Percentiles rank a stretch among this genome's conserved stretches.
These are phyloP conservation scores for Mimosa bimucronata DNA, from an alignment of 306 rosid species.

Conservation along the genomic window DNA sequence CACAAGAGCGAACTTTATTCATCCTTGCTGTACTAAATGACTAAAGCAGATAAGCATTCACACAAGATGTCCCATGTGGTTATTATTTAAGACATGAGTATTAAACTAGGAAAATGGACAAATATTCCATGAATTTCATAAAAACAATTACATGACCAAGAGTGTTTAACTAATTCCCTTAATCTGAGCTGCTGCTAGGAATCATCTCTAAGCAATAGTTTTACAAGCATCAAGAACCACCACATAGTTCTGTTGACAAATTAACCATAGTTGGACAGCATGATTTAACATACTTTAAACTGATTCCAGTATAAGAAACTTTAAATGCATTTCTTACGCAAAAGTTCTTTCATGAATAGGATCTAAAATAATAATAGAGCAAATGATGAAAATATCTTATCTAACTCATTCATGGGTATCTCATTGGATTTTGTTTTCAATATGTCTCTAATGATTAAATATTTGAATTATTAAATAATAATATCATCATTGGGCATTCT, in stretches of 20 bases:
- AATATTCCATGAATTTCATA: background rate
- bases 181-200: constrained; percentile 41
- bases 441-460: constrained; percentile 44
- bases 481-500: too few relatives aligned
- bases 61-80: background rate
- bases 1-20: background rate
- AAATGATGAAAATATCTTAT: too few relatives aligned
- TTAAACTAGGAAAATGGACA: background rate
- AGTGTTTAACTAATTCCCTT: constrained; percentile 53
- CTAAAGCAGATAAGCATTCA: background rate
- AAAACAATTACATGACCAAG: background rate
- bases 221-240: constrained; percentile 85
- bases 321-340: too few relatives aligned
- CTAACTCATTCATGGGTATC: constrained; percentile 41
- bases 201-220: constrained; percentile 34
- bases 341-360: too few relatives aligned
- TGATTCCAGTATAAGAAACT: too few relatives aligned
- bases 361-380: too few relatives aligned
- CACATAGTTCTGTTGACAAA: too few relatives aligned
- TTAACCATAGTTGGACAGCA: too few relatives aligned
- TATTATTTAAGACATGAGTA: background rate
- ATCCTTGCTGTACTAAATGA: background rate
- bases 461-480: too few relatives aligned
- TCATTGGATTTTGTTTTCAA: constrained; percentile 45
- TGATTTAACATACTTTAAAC: too few relatives aligned